Evolutionary conservation across 768 basidiomycete species (phyloP), one percentile per base, ranked within the genome.

Genomic region (Brasilioporus rufonigricans): DNA sequence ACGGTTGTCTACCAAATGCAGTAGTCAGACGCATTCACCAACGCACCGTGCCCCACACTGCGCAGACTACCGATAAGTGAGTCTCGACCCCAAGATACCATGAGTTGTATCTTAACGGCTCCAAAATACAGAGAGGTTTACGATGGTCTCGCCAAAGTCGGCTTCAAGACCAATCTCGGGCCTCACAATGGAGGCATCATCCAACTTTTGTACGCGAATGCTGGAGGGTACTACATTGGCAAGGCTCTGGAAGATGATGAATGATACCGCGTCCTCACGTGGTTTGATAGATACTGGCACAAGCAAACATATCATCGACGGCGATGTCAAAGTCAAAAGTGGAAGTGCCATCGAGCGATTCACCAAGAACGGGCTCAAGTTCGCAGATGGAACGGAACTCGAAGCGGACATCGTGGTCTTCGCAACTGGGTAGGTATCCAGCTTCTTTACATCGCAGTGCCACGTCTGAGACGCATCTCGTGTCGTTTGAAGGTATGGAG

Each of bases 171-270:
- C 0, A 70, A 72, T 48, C 53, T 69, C 35, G 78, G 78, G 21
- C 31, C 39, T 5, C 61, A n/a, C n/a, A n/a, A 77, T 24, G 67
- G 55, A 59, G 77, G 78, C 1, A 39, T 74, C 11, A 38, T 71
- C 27, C 59, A 64, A 1, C 63, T 74, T 11, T 50, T 68, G 2
- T 56, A 65, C 5, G 47, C 41, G 19, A 63, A 71, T 8, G 64
- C 56, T 2, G 77, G 77, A 36, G 77, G 78, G 10, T 77, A 72
- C 46, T 78, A 77, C 58, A 54, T 78, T 13, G 74, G 77, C 71
- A 44, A 24, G 66, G 27, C 9, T 29, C 9, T 9, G 27, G 9
- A 4, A 29, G 27, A 23, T 5, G n/a, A 13, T 10, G 13, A 13
- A 31, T 10, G 5, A 5, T 16, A 14, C 4, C 4, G 14, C 36